Base-by-base conservation (phyloP, 202 grass and related monocot species). In the Dendrocalamus latiflorus region DNA sequence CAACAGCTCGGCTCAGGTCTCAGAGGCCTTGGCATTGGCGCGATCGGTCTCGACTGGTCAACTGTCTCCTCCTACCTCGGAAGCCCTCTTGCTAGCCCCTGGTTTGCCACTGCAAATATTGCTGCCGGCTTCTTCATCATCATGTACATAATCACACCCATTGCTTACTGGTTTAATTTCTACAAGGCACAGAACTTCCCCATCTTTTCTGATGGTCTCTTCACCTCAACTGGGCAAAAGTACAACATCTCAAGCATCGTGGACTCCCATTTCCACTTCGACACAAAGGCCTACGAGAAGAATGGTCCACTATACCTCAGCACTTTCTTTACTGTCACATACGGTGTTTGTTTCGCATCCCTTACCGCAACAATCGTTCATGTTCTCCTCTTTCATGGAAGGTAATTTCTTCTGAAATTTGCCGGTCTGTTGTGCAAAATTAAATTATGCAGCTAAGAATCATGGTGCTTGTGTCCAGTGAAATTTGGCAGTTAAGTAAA, bases 11-110 rank as follows among this genome's bases (percentile, higher is more conserved):
- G 95, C 26, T 95, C 95, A 0, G 95, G 95, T 9, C 86, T 98
- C 22, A 72, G 51, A 0, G 95, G 95, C 6, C 92, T 98, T 0
- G 95, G 95, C 20, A 80, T 98, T 11, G 95, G 90, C 8, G 89
- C 92, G 5, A 65, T 98, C 1, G 92, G 95, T 4, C 86, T 98
- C 1, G 95, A 98, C 86, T 98, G 95, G 95, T 92, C 92, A 6
- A 86, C 82, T 2, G 65, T 98, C 51, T 94, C 92, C 79, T 85
- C 92, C 22, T 98, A 98, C 86, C 85, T 98, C 1, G 95, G 95
- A 15, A 98, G 95, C 53, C 95, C 95, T 7, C 95, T 98, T 20
- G 95, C 92, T 17, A 98, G 95, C 86, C 92, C 95, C 38, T 98
- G 95, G 92, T 98, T 98, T 2, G 95, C 95, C 73, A 98, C 92